Conservation (phyloP, 2,329 filamentous ascomycete species). For the Cladosporium velox region DNA sequence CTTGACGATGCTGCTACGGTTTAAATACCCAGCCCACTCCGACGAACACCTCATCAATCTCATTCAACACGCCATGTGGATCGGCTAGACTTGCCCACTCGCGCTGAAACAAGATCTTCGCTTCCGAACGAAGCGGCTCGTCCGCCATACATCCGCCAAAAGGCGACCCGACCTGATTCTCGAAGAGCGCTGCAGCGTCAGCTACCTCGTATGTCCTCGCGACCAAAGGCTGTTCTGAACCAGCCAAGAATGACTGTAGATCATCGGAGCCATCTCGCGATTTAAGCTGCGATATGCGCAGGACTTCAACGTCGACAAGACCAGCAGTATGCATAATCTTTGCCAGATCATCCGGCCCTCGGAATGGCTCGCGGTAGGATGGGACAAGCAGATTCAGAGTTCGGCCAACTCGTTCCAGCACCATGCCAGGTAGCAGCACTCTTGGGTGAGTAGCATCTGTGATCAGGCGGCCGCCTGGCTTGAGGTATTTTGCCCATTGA, state of each 20-base stretch:
- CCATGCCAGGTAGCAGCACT: slow-evolving; percentile 41
- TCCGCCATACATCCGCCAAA: slow-evolving; percentile 33
- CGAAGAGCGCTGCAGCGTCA: slow-evolving; percentile 35
- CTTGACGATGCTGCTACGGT: not conserved
- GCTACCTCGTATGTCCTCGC: slow-evolving; percentile 8
- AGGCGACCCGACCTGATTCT: slow-evolving; percentile 35
- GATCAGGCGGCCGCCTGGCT: slow-evolving; percentile 43
- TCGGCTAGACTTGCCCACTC: slow-evolving; percentile 43
- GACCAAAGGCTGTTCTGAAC: slow-evolving; percentile 10
- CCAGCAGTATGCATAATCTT: slow-evolving; percentile 40
- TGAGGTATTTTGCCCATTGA: slow-evolving; percentile 43
- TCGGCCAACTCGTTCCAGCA: slow-evolving; percentile 41
- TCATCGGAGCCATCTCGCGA: slow-evolving; percentile 37
- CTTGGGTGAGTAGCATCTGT: slow-evolving; percentile 43
- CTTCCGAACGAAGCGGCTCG: slow-evolving; percentile 38
- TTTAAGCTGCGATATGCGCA: slow-evolving; percentile 37
- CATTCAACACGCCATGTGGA: slow-evolving; percentile 41
- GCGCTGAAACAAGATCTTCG: slow-evolving; percentile 33
- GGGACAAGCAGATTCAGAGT: slow-evolving; percentile 38
- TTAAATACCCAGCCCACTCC: slow-evolving; percentile 29
- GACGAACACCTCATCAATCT: slow-evolving; percentile 44
- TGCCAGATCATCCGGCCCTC: slow-evolving; percentile 36
- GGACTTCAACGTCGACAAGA: slow-evolving; percentile 35
- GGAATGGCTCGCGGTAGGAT: slow-evolving; percentile 42
- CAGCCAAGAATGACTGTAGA: slow-evolving; percentile 22